phyloP scores from a whole-genome alignment of 1,284 basidiomycete species.

The Ustilago nuda region DNA sequence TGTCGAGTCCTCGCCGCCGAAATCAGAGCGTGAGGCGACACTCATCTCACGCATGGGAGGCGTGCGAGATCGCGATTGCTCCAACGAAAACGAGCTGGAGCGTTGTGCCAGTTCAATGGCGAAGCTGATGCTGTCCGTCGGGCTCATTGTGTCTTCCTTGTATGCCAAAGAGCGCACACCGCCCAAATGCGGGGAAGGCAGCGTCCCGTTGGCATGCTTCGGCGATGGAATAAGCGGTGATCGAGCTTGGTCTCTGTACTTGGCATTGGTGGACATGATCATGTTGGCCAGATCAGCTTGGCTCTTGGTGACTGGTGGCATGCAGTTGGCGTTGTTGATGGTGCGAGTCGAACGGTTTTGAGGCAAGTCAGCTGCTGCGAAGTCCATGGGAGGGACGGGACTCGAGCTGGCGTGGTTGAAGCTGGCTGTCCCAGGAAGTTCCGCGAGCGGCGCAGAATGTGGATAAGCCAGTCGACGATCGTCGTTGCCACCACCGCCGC shows the following conservation, averaged over 20 bases:
- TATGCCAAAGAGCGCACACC: conserved; percentile 33
- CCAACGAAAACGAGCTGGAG: conserved; percentile 19
- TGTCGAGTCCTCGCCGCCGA: conserved; percentile 6
- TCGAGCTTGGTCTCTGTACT: conserved; percentile 33
- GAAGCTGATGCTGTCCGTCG: conserved; percentile 18
- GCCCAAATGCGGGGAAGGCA: conserved; percentile 32
- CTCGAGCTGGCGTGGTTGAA: conserved; percentile 3
- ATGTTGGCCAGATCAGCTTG: conserved; percentile 27
- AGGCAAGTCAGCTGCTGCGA: conserved; percentile 8
- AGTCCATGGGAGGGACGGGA: conserved; percentile 5
- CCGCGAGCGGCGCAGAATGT: conserved; percentile 18
- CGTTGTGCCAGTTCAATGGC: conserved; percentile 17
- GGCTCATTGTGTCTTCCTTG: conserved; percentile 32
- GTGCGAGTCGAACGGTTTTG: conserved; percentile 27
- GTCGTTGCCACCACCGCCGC: conserved; percentile 16
- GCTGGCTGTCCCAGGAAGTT: conserved; percentile 13
- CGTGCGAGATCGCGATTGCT: conserved; percentile 23
- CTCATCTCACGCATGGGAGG: conserved; percentile 28
- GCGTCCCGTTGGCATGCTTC: conserved; percentile 7
- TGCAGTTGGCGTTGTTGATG: conserved; percentile 10
- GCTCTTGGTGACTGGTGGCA: conserved; percentile 12
- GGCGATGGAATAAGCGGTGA: conserved; percentile 37
- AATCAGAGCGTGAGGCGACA: conserved; percentile 9
- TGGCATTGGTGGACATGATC: conserved; percentile 32
- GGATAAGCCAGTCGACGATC: conserved; percentile 12